Conservation (phyloP, 306 rosid genomes). For the Dalbergia cultrata region DNA sequence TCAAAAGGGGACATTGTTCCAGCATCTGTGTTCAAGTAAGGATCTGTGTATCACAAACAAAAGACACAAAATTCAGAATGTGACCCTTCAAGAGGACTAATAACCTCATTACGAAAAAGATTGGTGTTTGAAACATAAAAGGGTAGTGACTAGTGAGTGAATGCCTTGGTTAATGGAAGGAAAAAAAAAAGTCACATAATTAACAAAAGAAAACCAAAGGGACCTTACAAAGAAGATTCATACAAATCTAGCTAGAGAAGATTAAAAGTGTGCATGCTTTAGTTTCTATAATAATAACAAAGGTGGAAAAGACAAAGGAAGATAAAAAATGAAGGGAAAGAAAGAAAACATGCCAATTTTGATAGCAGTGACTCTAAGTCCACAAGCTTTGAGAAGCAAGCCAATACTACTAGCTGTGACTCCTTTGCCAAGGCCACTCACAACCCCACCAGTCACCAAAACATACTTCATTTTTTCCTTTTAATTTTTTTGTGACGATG, state of each 20-base stretch:
- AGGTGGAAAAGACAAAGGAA: not conserved
- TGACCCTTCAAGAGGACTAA: slow-evolving; percentile 23
- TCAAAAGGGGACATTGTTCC: slow-evolving; percentile 98
- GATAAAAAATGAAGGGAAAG: not conserved
- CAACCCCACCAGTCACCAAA: slow-evolving; percentile 93
- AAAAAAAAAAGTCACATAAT: too few species aligned
- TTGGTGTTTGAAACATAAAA: not conserved
- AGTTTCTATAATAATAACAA: not conserved
- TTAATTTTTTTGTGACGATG: too few species aligned
- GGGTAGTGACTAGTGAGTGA: not conserved
- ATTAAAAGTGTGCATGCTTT: slow-evolving; percentile 36
- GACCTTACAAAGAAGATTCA: not conserved
- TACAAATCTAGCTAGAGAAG: not conserved
- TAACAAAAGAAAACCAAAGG: not conserved
- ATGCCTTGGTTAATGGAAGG: too few species aligned
- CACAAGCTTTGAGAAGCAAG: slow-evolving; percentile 89
- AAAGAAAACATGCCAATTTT: slow-evolving; percentile 74
- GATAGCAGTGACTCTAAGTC: slow-evolving; percentile 88
- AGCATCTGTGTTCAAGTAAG: slow-evolving; percentile 97
- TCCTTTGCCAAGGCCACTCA: slow-evolving; percentile 96
- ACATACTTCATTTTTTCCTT: slow-evolving; percentile 76
- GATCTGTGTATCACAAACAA: slow-evolving; percentile 65
- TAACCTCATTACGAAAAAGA: not conserved
- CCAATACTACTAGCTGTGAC: slow-evolving; percentile 98
- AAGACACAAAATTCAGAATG: not conserved